Conservation (phyloP, 305 asterid genomes). For the Fraxinus xanthoxyloides region DNA sequence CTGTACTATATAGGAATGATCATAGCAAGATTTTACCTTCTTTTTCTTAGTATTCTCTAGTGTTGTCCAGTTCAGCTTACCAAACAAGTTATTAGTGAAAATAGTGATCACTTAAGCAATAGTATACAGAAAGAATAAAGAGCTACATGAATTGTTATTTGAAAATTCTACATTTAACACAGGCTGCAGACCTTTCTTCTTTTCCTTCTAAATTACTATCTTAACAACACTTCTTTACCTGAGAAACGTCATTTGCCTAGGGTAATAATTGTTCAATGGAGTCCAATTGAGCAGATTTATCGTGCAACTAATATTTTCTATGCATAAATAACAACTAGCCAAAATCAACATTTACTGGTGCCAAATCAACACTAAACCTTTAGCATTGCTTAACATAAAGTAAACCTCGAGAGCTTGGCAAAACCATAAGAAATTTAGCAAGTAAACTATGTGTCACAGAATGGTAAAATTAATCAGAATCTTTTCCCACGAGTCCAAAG, state of each 20-base stretch:
- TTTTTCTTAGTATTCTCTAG: not conserved
- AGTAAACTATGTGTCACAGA: not conserved
- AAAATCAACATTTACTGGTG: not conserved
- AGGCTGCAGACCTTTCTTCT: not conserved
- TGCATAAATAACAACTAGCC: not conserved
- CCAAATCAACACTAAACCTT: not conserved
- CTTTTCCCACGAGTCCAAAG: not conserved
- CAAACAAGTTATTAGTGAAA: not conserved
- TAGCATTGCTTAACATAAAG: not conserved
- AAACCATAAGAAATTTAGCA: not conserved
- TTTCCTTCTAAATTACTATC: not conserved
- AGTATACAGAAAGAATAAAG: not conserved
- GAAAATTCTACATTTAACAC: not conserved
- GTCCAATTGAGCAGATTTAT: not conserved
- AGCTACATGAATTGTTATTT: not conserved
- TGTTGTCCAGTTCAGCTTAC: not conserved
- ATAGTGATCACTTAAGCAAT: not conserved
- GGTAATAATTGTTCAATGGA: not conserved
- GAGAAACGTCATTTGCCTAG: not conserved
- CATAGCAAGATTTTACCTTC: slow-evolving; percentile 1
- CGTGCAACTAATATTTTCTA: not conserved
- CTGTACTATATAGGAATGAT: not conserved
- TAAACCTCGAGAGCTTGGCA: not conserved
- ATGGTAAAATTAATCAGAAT: not conserved
- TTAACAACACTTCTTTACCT: not conserved